A percentile compares a stretch with the other conserved stretches of the same genome.
Conservation (phyloP, 1,139 yeast genomes). For the Suhomyces bribrorum region DNA sequence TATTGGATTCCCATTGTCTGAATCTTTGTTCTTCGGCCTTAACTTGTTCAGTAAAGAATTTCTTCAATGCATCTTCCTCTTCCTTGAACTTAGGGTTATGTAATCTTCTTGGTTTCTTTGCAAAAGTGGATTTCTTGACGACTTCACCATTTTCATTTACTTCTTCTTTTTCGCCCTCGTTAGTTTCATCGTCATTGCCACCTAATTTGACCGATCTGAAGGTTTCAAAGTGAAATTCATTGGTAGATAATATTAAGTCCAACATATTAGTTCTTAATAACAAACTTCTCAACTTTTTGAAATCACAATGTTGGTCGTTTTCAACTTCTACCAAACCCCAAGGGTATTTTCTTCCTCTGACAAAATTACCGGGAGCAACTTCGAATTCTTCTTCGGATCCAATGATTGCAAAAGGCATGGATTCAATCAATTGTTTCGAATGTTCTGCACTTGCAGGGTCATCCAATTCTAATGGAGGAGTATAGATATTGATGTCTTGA, state of each 20-base stretch:
- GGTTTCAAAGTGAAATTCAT: conserved; percentile 87
- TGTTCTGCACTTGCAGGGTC: conserved; percentile 79
- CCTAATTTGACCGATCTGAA: conserved; percentile 84
- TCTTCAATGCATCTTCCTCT: conserved; percentile 92
- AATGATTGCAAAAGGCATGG: conserved; percentile 92
- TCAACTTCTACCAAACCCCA: conserved; percentile 99
- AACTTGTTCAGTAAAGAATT: conserved; percentile 96
- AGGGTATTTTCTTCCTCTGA: conserved; percentile 90
- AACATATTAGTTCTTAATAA: conserved; percentile 90
- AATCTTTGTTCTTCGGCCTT: conserved; percentile 96
- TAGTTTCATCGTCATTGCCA: conserved; percentile 44
- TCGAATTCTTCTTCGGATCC: conserved; percentile 90
- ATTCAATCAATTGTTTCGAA: conserved; percentile 78
- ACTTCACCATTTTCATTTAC: conserved; percentile 39
- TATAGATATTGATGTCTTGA: conserved; percentile 86
- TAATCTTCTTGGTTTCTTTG: conserved; percentile 51
- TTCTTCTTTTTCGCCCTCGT: conserved; percentile 28
- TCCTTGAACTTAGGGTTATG: conserved; percentile 94
- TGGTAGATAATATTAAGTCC: conserved; percentile 85
- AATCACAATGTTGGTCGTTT: conserved; percentile 93
- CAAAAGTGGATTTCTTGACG: conserved; percentile 31
- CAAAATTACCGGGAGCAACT: conserved; percentile 70
- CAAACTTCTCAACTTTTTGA: conserved; percentile 85
- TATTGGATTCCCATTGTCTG: conserved; percentile 97
- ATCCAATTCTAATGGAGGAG: conserved; percentile 78